Evolutionary conservation across 768 basidiomycete genomes (phyloP), one percentile per base, ranked within the genome.

Genomic region (Tricholoma flavovirens): DNA sequence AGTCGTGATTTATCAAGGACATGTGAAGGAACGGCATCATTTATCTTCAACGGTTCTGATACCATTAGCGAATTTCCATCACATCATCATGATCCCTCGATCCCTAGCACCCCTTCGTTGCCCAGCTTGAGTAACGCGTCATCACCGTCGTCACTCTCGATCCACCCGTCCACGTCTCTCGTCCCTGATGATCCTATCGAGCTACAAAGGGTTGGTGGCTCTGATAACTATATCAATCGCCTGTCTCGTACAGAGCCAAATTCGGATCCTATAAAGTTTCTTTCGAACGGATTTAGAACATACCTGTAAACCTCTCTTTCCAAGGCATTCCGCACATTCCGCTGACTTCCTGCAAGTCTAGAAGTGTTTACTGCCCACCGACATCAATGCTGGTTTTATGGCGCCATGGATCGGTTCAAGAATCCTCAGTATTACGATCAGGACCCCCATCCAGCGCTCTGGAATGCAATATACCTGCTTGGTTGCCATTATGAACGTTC

Each of bases 391-490:
- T 78, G 76, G 63, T 83, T 82, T 64, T 80, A 81, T 62, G 71
- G 77, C 38, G 74, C 79, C 63, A 69, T 77, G 50, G 73, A 69
- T 54, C 69, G 76, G 43, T 79, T 80, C 22, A 30, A 55, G n/a
- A 71, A 70, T n/a, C 46, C 67, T 35, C 54, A 62, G 33, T 63
- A 61, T n/a, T 64, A 65, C 10, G 53, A 67, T 43, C 58, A 60
- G 14, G 67, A 71, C 56, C 77, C 81, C 1, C 83, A 85, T 62
- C 79, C 84, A 0, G 80, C 83, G 2, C 76, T 87, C 32, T 71
- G 80, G 61, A 82, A 82, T 62, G 79, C 83, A n/a, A 78, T 85
- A 29, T 83, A 78, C 64, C 78, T 86, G 51, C 70, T 85, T 51
- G 83, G 77, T 3, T 82, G 80, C 61, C 77, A 82, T 60, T 83